Base-by-base conservation (phyloP, 352 stramenopile species). In the Peronospora destructor region DNA sequence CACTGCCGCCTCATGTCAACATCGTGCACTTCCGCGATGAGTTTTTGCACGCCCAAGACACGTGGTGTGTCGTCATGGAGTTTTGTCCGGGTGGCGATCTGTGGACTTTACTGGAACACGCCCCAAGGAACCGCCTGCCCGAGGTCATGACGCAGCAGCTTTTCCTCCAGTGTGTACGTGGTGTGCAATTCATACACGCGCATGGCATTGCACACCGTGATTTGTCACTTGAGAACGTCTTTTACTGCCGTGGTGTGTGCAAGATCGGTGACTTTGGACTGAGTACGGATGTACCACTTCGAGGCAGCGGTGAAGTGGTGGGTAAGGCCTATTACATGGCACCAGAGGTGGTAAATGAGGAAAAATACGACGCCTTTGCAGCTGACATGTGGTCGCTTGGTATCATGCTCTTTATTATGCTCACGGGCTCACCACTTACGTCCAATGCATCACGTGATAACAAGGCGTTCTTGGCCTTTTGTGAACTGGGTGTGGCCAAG, bases 351-450 rank as follows among this genome's bases (percentile, higher is more conserved):
- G 59, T 75, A 7, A 44, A 44, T 14, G 5, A 44, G 21, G 19
- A 32, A 30, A 51, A 30, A 19, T 84, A 84, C 62, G 64, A 80
- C 32, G 72, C 70, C 0, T 51, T 53, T 10, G 69, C 59, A 3
- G 75, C 71, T 17, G 75, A 86, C 41, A 72, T 83, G 61, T 84
- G 72, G 74, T 82, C 74, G 17, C 58, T 86, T 5, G 71, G 74
- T 3, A 62, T 86, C 37, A 68, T 86, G 56, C 54, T 86, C 3
- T 86, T 83, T 56, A 72, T 84, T 42, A 74, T 86, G 70, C 51
- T 86, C 13, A 77, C 72, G 0, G 75, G 72, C 0, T 77, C 74
- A 4, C 72, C 70, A 13, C 64, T 81, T 26, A 53, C 8, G 52
- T 61, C 36, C 54, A 71, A 3, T 51, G 67, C 67, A 0, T 56